Base-by-base conservation (phyloP, 2,329 filamentous ascomycete genomes). In the Dactylellina leptospora region DNA sequence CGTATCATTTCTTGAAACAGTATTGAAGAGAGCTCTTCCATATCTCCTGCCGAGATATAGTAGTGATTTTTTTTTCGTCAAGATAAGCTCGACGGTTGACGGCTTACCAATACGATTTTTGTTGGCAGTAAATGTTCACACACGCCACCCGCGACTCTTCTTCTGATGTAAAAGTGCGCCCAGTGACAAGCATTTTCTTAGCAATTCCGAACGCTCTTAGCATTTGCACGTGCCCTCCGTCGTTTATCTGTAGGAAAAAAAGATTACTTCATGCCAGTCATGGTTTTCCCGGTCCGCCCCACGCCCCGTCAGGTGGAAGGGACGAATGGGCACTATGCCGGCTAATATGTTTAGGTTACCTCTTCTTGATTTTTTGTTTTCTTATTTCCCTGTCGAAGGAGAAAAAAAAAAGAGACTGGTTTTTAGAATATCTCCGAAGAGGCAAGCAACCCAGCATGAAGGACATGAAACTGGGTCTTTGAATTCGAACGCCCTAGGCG, bases 341-440 rank as follows among this genome's bases (percentile, higher is more conserved):
- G 30, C 30, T 33, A 33, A 33, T 33, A 6, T 33, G 6, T 33
- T 33, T n/a, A n/a, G n/a, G n/a, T n/a, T n/a, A n/a, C 33, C 16
- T 38, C 28, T 11, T 38, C 33, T 38, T 38, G n/a, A n/a, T 38
- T 38, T 10, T 38, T 6, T 16, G 13, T 40, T 11, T 40, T 40
- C 18, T 40, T 10, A 2, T 16, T 9, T 4, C 36, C 36, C 36
- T 40, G 18, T 11, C 6, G n/a, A 33, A 50, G 4, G 25, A 6
- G n/a, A 50, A 20, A 53, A 8, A n/a, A 40, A 40, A n/a, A 5
- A n/a, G 8, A 40, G 13, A 40, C 36, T 40, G 36, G 36, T n/a
- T 38, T 36, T 53, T 23, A 22, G 36, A 23, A 30, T 53, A 53
- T 53, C 48, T 53, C 48, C 48, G 48, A 53, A 30, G 20, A 18